These are phyloP conservation scores for Neophaeococcomyces aloes DNA, from an alignment of 2,329 filamentous ascomycete genomes.

Conservation along the genomic window DNA sequence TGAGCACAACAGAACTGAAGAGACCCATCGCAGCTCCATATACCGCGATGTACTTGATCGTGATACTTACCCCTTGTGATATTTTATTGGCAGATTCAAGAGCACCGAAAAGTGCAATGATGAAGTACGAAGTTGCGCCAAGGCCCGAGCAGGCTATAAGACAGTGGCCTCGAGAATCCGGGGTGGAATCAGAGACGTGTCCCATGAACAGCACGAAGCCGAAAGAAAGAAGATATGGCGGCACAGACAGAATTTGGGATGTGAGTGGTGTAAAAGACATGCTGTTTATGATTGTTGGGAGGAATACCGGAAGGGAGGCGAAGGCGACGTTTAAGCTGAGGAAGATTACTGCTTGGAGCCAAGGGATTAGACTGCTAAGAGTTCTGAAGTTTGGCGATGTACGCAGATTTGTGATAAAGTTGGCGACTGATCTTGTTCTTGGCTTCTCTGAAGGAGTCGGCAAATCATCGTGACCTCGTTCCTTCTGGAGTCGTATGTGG, in stretches of 20 bases:
- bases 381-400: slow-evolving; percentile 18
- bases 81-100: slow-evolving; percentile 27
- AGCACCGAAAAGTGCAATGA: slow-evolving; percentile 51
- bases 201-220: slow-evolving; percentile 60
- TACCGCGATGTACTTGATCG: slow-evolving; percentile 58
- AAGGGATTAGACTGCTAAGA: slow-evolving; percentile 53
- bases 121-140: slow-evolving; percentile 50
- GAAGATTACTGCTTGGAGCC: slow-evolving; percentile 71
- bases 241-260: slow-evolving; percentile 69
- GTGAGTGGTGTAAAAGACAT: slow-evolving; percentile 56
- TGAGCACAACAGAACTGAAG: slow-evolving; percentile 71
- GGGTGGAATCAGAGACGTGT: slow-evolving; percentile 57
- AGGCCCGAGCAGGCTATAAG: slow-evolving; percentile 59
- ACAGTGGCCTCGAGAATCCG: slow-evolving; percentile 49
- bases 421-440: background rate
- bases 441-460: background rate
- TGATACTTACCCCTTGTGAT: slow-evolving; percentile 24
- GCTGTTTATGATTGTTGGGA: slow-evolving; percentile 61
- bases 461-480: slow-evolving; percentile 9
- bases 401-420: background rate
- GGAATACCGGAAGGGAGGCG: slow-evolving; percentile 74
- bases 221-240: slow-evolving; percentile 71
- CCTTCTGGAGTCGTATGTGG: slow-evolving; percentile 42
- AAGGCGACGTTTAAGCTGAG: slow-evolving; percentile 84
- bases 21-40: slow-evolving; percentile 73